A percentile compares a stretch with the other conserved stretches of the same genome.
Conservation (phyloP, 768 basidiomycete genomes). For the Boletus patriciae region DNA sequence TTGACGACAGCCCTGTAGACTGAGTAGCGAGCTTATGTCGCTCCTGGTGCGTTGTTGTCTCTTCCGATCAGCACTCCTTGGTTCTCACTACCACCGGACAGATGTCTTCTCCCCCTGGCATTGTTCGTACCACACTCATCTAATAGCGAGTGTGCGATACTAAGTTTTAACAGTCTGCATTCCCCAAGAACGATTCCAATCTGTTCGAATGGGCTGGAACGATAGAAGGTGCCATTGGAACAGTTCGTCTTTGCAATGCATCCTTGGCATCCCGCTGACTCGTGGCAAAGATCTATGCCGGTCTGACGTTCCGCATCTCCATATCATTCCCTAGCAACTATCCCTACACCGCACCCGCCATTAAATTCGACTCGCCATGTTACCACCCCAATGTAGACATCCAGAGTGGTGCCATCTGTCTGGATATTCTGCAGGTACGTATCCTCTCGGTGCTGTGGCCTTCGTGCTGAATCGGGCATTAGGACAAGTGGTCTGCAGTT, state of each 20-base stretch:
- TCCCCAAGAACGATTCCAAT: constrained; percentile 84
- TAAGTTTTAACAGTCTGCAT: constrained; percentile 65
- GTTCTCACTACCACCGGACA: constrained; percentile 31
- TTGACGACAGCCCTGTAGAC: constrained; percentile 39
- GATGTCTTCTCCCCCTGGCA: constrained; percentile 90
- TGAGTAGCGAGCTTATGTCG: constrained; percentile 84
- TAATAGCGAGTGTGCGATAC: neutral
- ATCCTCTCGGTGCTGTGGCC: too few relatives aligned
- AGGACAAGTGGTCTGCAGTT: constrained; percentile 94
- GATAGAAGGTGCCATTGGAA: constrained; percentile 77
- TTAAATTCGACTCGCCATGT: constrained; percentile 88
- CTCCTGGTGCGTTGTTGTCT: constrained; percentile 67
- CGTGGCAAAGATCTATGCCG: constrained; percentile 64
- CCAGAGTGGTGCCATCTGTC: constrained; percentile 70
- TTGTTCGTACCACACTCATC: constrained; percentile 50
- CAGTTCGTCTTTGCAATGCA: constrained; percentile 36
- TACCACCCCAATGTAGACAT: constrained; percentile 92
- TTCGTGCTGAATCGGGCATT: constrained; percentile 9
- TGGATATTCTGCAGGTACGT: constrained; percentile 82
- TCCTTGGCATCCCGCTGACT: constrained; percentile 2
- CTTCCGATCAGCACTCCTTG: neutral
- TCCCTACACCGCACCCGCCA: constrained; percentile 80
- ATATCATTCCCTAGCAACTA: constrained; percentile 87
- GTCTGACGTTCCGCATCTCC: constrained; percentile 77
- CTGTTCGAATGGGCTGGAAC: constrained; percentile 90